Conservation (phyloP, 345 rosid genomes). For the Zanthoxylum bungeanum region DNA sequence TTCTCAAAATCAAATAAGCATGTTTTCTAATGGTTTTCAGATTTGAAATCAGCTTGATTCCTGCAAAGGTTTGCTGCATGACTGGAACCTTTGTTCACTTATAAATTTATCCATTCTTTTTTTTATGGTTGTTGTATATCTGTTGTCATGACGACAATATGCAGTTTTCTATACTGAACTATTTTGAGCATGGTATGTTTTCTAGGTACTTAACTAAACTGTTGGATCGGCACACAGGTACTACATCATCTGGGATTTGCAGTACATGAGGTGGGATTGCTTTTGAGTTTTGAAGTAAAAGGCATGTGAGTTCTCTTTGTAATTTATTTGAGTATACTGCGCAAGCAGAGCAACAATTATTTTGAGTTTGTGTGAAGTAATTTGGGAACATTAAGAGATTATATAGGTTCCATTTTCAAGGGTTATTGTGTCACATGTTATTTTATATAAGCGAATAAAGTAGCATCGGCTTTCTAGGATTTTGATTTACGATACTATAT, state of each 20-base stretch:
- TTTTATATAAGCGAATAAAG: neutral
- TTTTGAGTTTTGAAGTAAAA: conserved; percentile 13
- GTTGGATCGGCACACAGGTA: neutral
- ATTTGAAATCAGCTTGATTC: neutral
- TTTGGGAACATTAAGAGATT: neutral
- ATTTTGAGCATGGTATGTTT: neutral
- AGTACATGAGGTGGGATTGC: neutral
- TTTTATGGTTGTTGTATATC: neutral
- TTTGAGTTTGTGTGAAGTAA: neutral
- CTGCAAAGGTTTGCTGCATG: neutral
- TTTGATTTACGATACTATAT: neutral
- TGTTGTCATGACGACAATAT: neutral
- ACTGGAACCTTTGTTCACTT: neutral
- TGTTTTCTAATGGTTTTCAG: neutral
- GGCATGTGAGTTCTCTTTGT: conserved; percentile 3
- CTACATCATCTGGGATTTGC: conserved; percentile 7
- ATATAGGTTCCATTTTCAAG: neutral
- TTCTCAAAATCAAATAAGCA: too few species aligned
- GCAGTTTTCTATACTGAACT: neutral
- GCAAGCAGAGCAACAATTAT: too few species aligned
- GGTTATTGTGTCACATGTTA: neutral
- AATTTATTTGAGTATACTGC: neutral
- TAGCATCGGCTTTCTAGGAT: neutral
- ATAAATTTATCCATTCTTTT: neutral
- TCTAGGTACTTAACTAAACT: conserved; percentile 18